Evolutionary conservation across 2,329 filamentous ascomycete genomes (phyloP).

Genomic region (Fusarium phyllophilum): DNA sequence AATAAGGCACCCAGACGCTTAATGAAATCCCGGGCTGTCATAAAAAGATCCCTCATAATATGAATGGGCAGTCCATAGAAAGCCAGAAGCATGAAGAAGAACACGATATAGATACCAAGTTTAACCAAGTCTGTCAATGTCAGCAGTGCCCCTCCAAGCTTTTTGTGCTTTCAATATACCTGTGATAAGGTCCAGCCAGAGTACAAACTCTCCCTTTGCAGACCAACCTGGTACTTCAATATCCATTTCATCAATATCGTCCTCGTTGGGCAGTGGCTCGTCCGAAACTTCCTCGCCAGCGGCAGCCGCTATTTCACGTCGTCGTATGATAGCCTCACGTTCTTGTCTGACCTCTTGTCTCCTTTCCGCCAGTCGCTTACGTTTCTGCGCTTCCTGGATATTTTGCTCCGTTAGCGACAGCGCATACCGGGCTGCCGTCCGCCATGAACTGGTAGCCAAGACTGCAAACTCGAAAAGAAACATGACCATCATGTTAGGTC

Average conservation of each 20-base stretch:
- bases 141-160: slow-evolving; percentile 20
- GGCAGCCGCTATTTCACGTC: slow-evolving; percentile 59
- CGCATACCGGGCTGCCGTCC: slow-evolving; percentile 81
- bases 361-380: slow-evolving; percentile 72
- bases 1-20: slow-evolving; percentile 90
- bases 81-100: slow-evolving; percentile 91
- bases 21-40: slow-evolving; percentile 91
- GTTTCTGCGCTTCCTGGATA: slow-evolving; percentile 79
- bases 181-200: slow-evolving; percentile 85
- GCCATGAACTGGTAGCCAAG: slow-evolving; percentile 80
- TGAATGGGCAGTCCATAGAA: slow-evolving; percentile 98
- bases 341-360: slow-evolving; percentile 73
- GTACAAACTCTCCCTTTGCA: slow-evolving; percentile 90
- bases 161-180: slow-evolving; percentile 60
- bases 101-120: slow-evolving; percentile 85
- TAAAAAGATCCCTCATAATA: slow-evolving; percentile 93
- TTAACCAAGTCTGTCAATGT: slow-evolving; percentile 82
- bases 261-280: slow-evolving; percentile 69
- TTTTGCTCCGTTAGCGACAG: slow-evolving; percentile 81
- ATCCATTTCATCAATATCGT: slow-evolving; percentile 91
- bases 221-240: slow-evolving; percentile 97
- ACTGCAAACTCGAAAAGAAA: slow-evolving; percentile 98
- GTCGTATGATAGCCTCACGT: slow-evolving; percentile 62
- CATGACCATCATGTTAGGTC: slow-evolving; percentile 99
- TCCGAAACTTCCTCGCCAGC: slow-evolving; percentile 67